Percentiles rank a stretch among this genome's conserved stretches.
Evolutionary conservation across 2,329 filamentous ascomycete genomes (phyloP).

Genomic region (Penicillium digitatum): DNA sequence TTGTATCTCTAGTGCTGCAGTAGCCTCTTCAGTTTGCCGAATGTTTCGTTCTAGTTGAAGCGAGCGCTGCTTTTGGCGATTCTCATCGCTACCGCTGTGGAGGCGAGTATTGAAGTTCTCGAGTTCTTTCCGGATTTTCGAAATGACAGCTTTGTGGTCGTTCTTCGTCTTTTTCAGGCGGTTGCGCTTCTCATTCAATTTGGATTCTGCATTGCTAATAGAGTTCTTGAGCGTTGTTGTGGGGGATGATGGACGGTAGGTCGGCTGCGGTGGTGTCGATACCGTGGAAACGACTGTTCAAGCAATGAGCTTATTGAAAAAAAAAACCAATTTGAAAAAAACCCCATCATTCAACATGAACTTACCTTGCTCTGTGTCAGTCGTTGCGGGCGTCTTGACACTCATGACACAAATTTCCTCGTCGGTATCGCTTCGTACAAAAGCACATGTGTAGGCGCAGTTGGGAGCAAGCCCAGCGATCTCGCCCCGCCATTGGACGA

Average conservation of each 20-base stretch:
- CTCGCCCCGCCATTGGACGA: slow-evolving; percentile 56
- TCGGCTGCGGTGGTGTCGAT: slow-evolving; percentile 52
- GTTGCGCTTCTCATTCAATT: slow-evolving; percentile 57
- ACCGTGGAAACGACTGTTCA: slow-evolving; percentile 34
- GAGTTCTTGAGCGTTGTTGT: slow-evolving; percentile 63
- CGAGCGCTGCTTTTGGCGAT: slow-evolving; percentile 58
- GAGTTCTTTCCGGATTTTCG: slow-evolving; percentile 59
- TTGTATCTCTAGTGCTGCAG: slow-evolving; percentile 52
- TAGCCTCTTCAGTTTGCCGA: slow-evolving; percentile 60
- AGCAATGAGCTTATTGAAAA: slow-evolving; percentile 6
- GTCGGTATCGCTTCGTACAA: slow-evolving; percentile 55
- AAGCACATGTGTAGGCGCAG: slow-evolving; percentile 62
- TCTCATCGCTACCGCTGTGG: slow-evolving; percentile 58
- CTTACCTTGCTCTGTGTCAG: slow-evolving; percentile 57
- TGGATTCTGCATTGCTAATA: slow-evolving; percentile 58
- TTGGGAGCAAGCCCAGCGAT: slow-evolving; percentile 62
- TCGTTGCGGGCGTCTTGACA: slow-evolving; percentile 59
- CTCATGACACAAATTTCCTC: slow-evolving; percentile 58
- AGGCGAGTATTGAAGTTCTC: slow-evolving; percentile 56
- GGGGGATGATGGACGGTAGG: slow-evolving; percentile 60
- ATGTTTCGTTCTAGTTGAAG: slow-evolving; percentile 61
- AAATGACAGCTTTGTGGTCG: slow-evolving; percentile 57
- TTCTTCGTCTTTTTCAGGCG: slow-evolving; percentile 58
- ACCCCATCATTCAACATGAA: too few relatives aligned
- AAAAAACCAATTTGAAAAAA: too few relatives aligned